Evolutionary conservation across 148 eudicot species (phyloP).

Genomic region (Chenopodium album): DNA sequence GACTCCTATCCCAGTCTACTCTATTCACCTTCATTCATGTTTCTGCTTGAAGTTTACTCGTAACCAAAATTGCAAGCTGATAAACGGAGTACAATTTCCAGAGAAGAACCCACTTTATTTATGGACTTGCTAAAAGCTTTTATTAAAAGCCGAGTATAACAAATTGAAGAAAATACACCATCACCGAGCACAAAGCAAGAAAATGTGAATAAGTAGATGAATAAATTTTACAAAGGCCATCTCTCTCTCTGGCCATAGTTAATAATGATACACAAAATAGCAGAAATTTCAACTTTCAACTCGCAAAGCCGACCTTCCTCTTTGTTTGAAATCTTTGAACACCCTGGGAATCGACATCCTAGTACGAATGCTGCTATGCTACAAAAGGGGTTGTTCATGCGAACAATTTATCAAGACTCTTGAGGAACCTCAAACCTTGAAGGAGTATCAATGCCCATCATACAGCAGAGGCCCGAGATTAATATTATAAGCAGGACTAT

Average conservation of each 20-base stretch:
- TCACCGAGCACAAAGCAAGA: slow-evolving; percentile 13
- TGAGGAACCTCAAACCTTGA: slow-evolving; percentile 88
- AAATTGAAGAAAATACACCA: slow-evolving; percentile 40
- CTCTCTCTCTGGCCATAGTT: slow-evolving; percentile 28
- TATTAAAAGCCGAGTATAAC: slow-evolving; percentile 29
- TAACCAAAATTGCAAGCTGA: background rate
- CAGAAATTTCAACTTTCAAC: slow-evolving; percentile 13
- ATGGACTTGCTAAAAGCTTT: slow-evolving; percentile 33
- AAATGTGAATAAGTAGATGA: slow-evolving; percentile 18
- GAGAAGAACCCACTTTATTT: slow-evolving; percentile 11
- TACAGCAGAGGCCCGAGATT: slow-evolving; percentile 94
- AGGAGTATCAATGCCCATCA: slow-evolving; percentile 95
- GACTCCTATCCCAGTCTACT: background rate
- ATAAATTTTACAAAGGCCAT: slow-evolving; percentile 31
- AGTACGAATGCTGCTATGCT: slow-evolving; percentile 18
- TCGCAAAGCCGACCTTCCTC: slow-evolving; percentile 17
- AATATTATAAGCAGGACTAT: slow-evolving; percentile 77
- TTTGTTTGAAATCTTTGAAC: slow-evolving; percentile 19
- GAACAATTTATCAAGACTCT: slow-evolving; percentile 47
- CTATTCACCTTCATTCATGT: background rate
- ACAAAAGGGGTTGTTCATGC: slow-evolving; percentile 12
- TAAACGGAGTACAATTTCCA: slow-evolving; percentile 5
- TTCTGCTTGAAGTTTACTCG: background rate
- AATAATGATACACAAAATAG: slow-evolving; percentile 24
- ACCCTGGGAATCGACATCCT: slow-evolving; percentile 18